These are phyloP conservation scores for Chrysosporium keratinophilum DNA, from an alignment of 2,329 filamentous ascomycete species.

Conservation along the genomic window DNA sequence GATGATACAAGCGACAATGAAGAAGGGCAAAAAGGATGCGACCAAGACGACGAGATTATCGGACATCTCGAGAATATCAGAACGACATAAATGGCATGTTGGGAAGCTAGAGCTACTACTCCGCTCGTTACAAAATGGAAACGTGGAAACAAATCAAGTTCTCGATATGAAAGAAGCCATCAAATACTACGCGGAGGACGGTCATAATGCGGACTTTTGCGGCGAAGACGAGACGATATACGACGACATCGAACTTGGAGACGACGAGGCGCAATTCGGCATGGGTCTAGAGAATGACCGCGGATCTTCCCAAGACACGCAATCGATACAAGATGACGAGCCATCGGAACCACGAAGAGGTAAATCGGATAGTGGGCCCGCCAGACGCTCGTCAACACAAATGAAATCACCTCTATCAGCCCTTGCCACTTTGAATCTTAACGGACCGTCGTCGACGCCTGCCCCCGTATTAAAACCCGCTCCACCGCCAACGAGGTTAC, in stretches of 20 bases:
- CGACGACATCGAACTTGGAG: slow-evolving; percentile 82
- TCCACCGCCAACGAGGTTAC: slow-evolving; percentile 68
- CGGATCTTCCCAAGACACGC: slow-evolving; percentile 87
- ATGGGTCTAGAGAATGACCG: slow-evolving; percentile 71
- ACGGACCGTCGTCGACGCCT: slow-evolving; percentile 37
- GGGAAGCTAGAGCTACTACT: slow-evolving; percentile 83
- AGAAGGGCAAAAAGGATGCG: slow-evolving; percentile 84
- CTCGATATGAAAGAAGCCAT: slow-evolving; percentile 84
- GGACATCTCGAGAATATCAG: slow-evolving; percentile 71
- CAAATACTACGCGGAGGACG: slow-evolving; percentile 87
- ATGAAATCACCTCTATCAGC: slow-evolving; percentile 91
- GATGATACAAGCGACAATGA: slow-evolving; percentile 73
- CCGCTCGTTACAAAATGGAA: slow-evolving; percentile 83
- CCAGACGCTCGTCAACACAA: slow-evolving; percentile 71
- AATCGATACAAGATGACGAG: slow-evolving; percentile 79
- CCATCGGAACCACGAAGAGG: slow-evolving; percentile 58
- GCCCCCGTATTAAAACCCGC: slow-evolving; percentile 80
- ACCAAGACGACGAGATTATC: slow-evolving; percentile 78
- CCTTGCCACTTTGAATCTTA: slow-evolving; percentile 73
- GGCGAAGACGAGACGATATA: slow-evolving; percentile 86
- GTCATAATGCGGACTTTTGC: slow-evolving; percentile 77
- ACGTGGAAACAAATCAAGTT: slow-evolving; percentile 77
- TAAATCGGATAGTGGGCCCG: slow-evolving; percentile 49
- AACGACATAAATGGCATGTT: slow-evolving; percentile 95
- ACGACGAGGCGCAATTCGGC: slow-evolving; percentile 82